phyloP scores from a whole-genome alignment of 352 stramenopile species.

The Pythium vanterpoolii region DNA sequence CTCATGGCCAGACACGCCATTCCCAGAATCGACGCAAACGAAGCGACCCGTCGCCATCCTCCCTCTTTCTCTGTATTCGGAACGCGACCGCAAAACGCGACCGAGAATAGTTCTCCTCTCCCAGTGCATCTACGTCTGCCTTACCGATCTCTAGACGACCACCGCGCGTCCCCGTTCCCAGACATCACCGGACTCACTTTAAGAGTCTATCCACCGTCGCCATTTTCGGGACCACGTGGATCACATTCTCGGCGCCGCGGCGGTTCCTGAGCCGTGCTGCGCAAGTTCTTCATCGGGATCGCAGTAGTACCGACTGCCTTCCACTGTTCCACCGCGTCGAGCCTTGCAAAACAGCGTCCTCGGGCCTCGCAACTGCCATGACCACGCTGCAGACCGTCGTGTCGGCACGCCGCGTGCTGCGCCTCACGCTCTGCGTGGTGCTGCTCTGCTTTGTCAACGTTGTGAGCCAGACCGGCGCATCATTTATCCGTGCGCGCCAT shows the following conservation, averaged over 20 bases:
- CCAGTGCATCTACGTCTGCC: too few species aligned
- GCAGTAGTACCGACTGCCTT: slow-evolving; percentile 3
- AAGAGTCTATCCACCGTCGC: background rate
- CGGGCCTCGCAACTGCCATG: background rate
- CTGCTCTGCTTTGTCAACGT: slow-evolving; percentile 6
- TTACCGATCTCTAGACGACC: background rate
- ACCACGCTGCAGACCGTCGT: background rate
- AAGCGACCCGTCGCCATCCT: background rate
- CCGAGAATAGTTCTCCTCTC: too few species aligned
- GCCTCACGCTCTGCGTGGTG: slow-evolving; percentile 6
- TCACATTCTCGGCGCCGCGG: slow-evolving; percentile 9
- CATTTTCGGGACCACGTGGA: slow-evolving; percentile 12
- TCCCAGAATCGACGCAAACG: background rate
- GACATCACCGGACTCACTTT: background rate
- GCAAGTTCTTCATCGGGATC: background rate
- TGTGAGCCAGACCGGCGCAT: slow-evolving; percentile 3
- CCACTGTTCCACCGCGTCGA: slow-evolving; percentile 1
- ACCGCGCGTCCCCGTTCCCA: background rate
- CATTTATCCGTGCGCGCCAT: slow-evolving; percentile 22
- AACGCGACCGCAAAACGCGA: too few species aligned
- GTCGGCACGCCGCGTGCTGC: slow-evolving; percentile 7
- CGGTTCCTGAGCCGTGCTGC: slow-evolving; percentile 1
- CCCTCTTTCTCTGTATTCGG: too few species aligned
- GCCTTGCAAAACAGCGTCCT: background rate
- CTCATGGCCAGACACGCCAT: slow-evolving; percentile 14